Percentiles rank a stretch among this genome's conserved stretches.
phyloP scores from a whole-genome alignment of 345 rosid species.

The Pelargonium nanum region DNA sequence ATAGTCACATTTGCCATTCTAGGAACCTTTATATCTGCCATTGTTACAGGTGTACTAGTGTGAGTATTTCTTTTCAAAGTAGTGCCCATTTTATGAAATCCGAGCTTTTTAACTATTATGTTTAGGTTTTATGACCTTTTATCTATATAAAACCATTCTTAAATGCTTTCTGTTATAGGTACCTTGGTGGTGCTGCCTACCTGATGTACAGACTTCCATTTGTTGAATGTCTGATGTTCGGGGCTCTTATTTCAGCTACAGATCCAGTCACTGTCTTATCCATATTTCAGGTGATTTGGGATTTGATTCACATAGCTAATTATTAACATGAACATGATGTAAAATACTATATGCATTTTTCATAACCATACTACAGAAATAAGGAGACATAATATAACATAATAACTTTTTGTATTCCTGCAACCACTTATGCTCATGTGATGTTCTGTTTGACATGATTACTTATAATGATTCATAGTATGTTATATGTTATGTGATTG shows the following conservation, averaged over 20 bases:
- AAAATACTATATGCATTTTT: too few species aligned
- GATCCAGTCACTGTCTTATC: slow-evolving; percentile 98
- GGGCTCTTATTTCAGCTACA: slow-evolving; percentile 96
- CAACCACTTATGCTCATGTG: too few species aligned
- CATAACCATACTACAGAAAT: too few species aligned
- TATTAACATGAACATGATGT: too few species aligned
- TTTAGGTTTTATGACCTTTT: neutral
- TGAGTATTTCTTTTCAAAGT: slow-evolving; percentile 28
- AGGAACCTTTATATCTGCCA: slow-evolving; percentile 78
- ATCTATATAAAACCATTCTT: too few species aligned
- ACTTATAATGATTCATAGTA: too few species aligned
- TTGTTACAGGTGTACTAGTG: slow-evolving; percentile 87
- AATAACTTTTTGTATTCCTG: too few species aligned
- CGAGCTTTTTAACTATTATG: neutral
- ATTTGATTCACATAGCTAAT: neutral
- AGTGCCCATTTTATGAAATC: neutral
- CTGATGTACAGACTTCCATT: slow-evolving; percentile 90
- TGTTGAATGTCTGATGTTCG: slow-evolving; percentile 95
- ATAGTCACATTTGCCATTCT: slow-evolving; percentile 83
- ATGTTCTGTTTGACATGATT: too few species aligned
- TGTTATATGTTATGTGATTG: too few species aligned
- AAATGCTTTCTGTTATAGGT: slow-evolving; percentile 34
- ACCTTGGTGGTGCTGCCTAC: slow-evolving; percentile 72
- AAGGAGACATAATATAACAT: too few species aligned
- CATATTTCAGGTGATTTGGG: slow-evolving; percentile 69